A percentile compares a stretch with the other conserved stretches of the same genome.
These are phyloP conservation scores for Exophiala xenobiotica DNA, from an alignment of 2,329 filamentous ascomycete species.

Conservation along the genomic window DNA sequence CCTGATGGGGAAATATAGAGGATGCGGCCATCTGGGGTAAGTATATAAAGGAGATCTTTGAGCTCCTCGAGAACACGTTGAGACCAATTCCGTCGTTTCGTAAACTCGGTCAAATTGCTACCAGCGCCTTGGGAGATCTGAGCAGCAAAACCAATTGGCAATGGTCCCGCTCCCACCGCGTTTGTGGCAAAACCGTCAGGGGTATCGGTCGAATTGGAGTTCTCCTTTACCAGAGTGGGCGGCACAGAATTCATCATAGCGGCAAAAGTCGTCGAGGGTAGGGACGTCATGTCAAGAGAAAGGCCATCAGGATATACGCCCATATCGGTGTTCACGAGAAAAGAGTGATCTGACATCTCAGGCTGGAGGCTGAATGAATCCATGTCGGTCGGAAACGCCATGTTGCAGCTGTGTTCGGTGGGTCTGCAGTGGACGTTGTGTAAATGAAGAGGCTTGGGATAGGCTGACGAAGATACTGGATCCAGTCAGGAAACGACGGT, in stretches of 20 bases:
- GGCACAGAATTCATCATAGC: constrained; percentile 10
- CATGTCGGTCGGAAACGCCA: constrained; percentile 24
- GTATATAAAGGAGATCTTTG: constrained; percentile 82
- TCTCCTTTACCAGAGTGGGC: constrained; percentile 17
- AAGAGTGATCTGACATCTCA: constrained; percentile 26
- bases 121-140: constrained; percentile 38
- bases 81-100: constrained; percentile 74
- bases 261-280: constrained; percentile 16
- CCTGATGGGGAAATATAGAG: constrained; percentile 82
- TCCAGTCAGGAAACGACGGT: background rate
- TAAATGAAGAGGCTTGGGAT: background rate
- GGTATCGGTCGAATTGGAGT: constrained; percentile 17
- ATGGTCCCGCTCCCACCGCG: constrained; percentile 54
- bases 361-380: constrained; percentile 23
- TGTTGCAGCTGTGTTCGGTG: constrained; percentile 10
- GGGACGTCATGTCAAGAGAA: constrained; percentile 39
- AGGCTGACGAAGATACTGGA: background rate
- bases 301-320: constrained; percentile 50
- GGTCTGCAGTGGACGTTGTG: constrained; percentile 6
- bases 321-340: constrained; percentile 46
- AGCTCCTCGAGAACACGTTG: constrained; percentile 87
- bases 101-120: constrained; percentile 65
- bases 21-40: constrained; percentile 80
- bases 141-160: constrained; percentile 55
- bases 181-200: constrained; percentile 34